Conservation (phyloP, 75 land plant genomes). For the Sequoia sempervirens region DNA sequence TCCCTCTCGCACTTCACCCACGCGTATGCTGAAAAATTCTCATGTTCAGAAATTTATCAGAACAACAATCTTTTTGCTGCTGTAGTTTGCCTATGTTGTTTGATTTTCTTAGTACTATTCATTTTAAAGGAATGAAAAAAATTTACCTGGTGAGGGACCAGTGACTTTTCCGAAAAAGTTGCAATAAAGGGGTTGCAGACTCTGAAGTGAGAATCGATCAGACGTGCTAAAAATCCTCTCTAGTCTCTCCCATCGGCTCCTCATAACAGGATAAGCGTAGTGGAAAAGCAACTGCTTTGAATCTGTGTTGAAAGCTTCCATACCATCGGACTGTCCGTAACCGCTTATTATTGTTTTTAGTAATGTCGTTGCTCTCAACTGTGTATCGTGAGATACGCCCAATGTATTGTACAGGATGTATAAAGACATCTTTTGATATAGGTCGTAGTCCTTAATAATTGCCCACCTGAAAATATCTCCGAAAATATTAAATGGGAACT, state of each 20-base stretch:
- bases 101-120: no score
- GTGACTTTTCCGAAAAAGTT: constrained; percentile 11
- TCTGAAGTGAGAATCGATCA: no score
- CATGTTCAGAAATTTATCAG: neutral
- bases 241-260: neutral
- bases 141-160: constrained; percentile 63
- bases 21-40: constrained; percentile 41
- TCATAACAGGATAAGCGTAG: constrained; percentile 45
- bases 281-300: constrained; percentile 57
- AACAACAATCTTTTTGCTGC: no score
- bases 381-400: constrained; percentile 52
- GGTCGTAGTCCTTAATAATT: constrained; percentile 49
- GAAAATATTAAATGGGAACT: neutral
- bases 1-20: constrained; percentile 58
- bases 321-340: neutral
- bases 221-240: no score
- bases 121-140: neutral
- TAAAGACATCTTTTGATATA: constrained; percentile 31
- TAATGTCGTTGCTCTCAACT: no score
- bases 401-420: constrained; percentile 25
- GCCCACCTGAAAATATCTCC: constrained; percentile 49
- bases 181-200: no score
- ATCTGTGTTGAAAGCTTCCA: constrained; percentile 9
- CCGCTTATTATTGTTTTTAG: no score
- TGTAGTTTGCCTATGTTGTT: neutral